Evolutionary conservation across 371 early-diverging fungal species (phyloP).

Genomic region (Circinella umbellata): DNA sequence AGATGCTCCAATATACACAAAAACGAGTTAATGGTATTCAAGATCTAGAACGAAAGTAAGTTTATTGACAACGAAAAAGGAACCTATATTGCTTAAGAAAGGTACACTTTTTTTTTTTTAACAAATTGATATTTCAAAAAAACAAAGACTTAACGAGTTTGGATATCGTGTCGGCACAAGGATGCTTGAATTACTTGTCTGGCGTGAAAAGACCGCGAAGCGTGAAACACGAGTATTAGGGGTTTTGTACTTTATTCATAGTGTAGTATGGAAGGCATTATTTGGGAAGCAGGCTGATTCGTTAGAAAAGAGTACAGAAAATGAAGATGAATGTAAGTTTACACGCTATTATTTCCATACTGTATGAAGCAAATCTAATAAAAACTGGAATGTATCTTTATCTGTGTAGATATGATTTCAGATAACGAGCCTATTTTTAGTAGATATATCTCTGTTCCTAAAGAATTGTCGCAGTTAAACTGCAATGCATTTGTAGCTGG

Average conservation of each 20-base stretch:
- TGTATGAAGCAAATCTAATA: no score
- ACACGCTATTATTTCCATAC: neutral
- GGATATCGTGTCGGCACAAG: constrained; percentile 94
- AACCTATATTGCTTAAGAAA: no score
- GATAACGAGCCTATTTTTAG: constrained; percentile 92
- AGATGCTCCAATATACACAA: constrained; percentile 95
- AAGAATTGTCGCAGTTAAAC: constrained; percentile 89
- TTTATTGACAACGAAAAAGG: neutral
- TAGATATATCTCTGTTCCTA: constrained; percentile 92
- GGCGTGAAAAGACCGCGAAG: constrained; percentile 85
- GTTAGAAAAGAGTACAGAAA: constrained; percentile 91
- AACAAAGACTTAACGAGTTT: constrained; percentile 79
- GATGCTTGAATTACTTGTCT: constrained; percentile 81
- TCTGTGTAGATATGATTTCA: constrained; percentile 87
- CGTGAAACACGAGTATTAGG: constrained; percentile 89
- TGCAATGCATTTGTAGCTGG: constrained; percentile 95
- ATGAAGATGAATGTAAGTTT: constrained; percentile 94
- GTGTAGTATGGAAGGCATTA: constrained; percentile 89
- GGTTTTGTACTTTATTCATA: constrained; percentile 89
- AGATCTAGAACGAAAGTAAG: constrained; percentile 91
- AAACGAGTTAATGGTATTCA: constrained; percentile 92
- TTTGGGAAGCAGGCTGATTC: constrained; percentile 96
- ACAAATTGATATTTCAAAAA: no score
- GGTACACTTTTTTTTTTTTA: no score
- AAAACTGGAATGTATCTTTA: no score